These are phyloP conservation scores for Vanderwaltozyma tropicalis DNA, from an alignment of 805 yeast species.

Conservation along the genomic window DNA sequence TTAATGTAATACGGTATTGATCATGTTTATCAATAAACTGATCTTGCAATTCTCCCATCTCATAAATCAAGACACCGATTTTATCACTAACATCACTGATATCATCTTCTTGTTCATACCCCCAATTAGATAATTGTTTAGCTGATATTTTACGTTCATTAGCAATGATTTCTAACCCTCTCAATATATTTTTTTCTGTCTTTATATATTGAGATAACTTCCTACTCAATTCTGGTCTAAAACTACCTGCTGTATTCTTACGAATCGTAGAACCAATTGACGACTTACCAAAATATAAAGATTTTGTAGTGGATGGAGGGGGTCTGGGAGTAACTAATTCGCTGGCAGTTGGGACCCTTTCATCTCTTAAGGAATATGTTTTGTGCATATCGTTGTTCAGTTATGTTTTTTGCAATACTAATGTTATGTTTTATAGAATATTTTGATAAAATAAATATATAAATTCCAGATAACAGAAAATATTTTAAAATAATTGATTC, in stretches of 20 bases:
- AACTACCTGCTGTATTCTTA: constrained; percentile 77
- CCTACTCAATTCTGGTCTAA: constrained; percentile 91
- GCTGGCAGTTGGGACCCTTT: constrained; percentile 75
- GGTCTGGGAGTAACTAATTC: constrained; percentile 74
- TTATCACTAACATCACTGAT: constrained; percentile 95
- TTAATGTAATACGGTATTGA: constrained; percentile 92
- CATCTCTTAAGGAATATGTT: constrained; percentile 71
- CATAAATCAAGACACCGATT: constrained; percentile 89
- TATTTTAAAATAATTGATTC: no score
- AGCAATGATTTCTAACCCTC: constrained; percentile 86
- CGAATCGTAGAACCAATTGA: constrained; percentile 62
- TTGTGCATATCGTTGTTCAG: no score
- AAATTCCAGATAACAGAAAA: no score
- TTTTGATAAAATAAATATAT: no score
- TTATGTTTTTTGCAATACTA: no score
- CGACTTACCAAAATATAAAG: constrained; percentile 66
- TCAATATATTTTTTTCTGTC: constrained; percentile 92
- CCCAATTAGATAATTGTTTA: constrained; percentile 94
- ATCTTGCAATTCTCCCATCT: constrained; percentile 96
- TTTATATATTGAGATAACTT: constrained; percentile 85
- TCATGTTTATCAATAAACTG: constrained; percentile 97
- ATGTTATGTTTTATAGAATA: no score
- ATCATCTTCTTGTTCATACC: constrained; percentile 95
- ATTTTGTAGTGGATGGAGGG: constrained; percentile 64
- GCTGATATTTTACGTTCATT: constrained; percentile 94